phyloP scores from a whole-genome alignment of 2,329 filamentous ascomycete genomes.

The Clonostachys sp. region DNA sequence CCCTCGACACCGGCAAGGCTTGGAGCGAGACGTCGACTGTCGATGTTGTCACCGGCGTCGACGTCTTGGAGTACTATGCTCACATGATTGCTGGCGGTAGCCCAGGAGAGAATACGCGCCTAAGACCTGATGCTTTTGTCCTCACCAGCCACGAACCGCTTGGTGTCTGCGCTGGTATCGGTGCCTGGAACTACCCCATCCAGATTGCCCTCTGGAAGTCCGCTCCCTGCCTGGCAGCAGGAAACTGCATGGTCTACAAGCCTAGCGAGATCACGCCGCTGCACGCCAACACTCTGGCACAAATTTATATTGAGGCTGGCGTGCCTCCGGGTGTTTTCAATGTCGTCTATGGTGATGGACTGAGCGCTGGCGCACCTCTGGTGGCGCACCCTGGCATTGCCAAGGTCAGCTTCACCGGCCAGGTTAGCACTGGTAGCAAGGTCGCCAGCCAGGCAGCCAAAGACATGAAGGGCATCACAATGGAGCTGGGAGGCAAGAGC shows the following conservation, averaged over 20 bases:
- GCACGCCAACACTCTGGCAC: conserved; percentile 71
- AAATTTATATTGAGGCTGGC: conserved; percentile 74
- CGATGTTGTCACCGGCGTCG: conserved; percentile 77
- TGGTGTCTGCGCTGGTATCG: conserved; percentile 82
- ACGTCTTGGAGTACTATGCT: conserved; percentile 84
- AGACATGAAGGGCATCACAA: conserved; percentile 85
- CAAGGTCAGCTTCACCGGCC: conserved; percentile 88
- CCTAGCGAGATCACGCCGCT: conserved; percentile 83
- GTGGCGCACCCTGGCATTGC: conserved; percentile 68
- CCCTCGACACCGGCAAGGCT: conserved; percentile 81
- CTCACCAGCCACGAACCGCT: conserved; percentile 79
- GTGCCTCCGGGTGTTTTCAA: conserved; percentile 83
- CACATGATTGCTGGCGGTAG: conserved; percentile 74
- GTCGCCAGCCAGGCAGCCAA: conserved; percentile 72
- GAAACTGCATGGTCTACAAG: conserved; percentile 90
- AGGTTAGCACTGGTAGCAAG: conserved; percentile 78
- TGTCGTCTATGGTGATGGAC: conserved; percentile 75
- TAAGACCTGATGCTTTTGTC: conserved; percentile 74
- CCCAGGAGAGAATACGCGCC: conserved; percentile 72
- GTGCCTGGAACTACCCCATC: conserved; percentile 89
- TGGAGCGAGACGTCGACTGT: conserved; percentile 81
- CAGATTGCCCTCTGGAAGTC: conserved; percentile 91
- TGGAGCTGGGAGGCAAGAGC: conserved; percentile 88
- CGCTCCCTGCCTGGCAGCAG: conserved; percentile 77
- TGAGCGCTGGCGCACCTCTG: conserved; percentile 66